Conservation (phyloP, 192 early-diverging fungal genomes). For the Gonapodya prolifera region DNA sequence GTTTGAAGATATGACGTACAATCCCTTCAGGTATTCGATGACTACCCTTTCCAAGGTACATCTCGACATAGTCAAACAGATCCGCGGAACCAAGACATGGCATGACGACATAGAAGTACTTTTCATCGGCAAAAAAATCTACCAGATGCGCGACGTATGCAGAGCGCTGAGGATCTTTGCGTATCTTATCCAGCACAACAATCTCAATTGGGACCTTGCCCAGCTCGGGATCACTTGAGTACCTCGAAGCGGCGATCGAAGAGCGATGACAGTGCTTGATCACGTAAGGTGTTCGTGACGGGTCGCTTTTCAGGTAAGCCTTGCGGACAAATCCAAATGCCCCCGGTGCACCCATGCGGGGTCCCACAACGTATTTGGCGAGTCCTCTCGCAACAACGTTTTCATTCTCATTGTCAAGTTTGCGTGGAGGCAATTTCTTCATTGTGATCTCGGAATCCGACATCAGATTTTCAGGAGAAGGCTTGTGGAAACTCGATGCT, state of each 20-base stretch:
- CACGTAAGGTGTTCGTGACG: neutral
- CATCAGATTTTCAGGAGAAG: too few species aligned
- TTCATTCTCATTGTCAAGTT: too few species aligned
- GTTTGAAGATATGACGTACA: neutral
- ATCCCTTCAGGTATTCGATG: neutral
- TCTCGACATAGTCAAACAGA: neutral
- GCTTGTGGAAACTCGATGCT: too few species aligned
- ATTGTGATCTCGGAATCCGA: too few species aligned
- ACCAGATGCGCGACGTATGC: neutral
- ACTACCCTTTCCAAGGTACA: neutral
- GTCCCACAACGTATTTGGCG: neutral
- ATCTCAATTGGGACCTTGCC: neutral
- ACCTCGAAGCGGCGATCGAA: neutral
- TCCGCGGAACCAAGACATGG: neutral
- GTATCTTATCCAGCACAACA: neutral
- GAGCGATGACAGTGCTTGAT: neutral
- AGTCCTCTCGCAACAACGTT: too few species aligned
- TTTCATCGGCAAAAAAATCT: neutral
- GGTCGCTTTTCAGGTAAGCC: neutral
- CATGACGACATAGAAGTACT: neutral
- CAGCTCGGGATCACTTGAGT: neutral
- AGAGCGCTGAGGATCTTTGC: neutral
- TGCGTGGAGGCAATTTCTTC: too few species aligned
- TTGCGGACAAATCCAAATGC: neutral
- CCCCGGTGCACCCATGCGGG: neutral